Percentiles rank a stretch among this genome's conserved stretches.
Conservation (phyloP, 2,329 filamentous ascomycete genomes). For the Balansia obtecta region DNA sequence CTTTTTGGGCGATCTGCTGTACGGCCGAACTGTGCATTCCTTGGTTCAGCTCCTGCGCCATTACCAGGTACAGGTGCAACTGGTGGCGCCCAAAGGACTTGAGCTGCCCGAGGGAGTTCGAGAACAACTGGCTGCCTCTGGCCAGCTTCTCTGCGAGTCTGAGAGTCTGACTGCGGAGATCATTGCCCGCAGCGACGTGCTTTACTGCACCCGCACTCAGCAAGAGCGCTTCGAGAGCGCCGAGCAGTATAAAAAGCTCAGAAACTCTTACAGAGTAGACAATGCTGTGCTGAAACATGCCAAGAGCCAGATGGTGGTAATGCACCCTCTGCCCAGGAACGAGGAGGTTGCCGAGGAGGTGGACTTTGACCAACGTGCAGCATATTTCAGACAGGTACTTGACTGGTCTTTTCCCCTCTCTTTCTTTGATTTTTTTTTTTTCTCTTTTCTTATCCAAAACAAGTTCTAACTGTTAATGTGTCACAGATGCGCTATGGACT, state of each 20-base stretch:
- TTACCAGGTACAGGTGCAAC: conserved; percentile 89
- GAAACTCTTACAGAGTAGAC: conserved; percentile 81
- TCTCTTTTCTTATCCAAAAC: neutral
- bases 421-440: neutral
- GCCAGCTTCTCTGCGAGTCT: conserved; percentile 65
- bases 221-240: conserved; percentile 85
- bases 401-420: conserved; percentile 27
- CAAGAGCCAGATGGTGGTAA: conserved; percentile 84
- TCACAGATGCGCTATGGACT: conserved; percentile 88
- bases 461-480: neutral
- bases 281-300: conserved; percentile 82
- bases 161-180: conserved; percentile 77
- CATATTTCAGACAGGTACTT: conserved; percentile 99
- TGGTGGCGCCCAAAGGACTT: conserved; percentile 73
- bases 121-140: conserved; percentile 56
- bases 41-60: conserved; percentile 86
- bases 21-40: conserved; percentile 91
- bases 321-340: conserved; percentile 92
- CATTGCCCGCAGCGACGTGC: conserved; percentile 72
- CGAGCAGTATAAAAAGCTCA: conserved; percentile 73
- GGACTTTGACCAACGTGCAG: conserved; percentile 90
- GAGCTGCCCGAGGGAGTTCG: conserved; percentile 64
- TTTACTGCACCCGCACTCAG: conserved; percentile 95
- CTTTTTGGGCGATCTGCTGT: conserved; percentile 84
- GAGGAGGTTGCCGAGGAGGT: conserved; percentile 91